Percentiles rank a stretch among this genome's conserved stretches.
These are phyloP conservation scores for Coccomyxa sp. DNA, from an alignment of 139 green algal genomes.

Conservation along the genomic window DNA sequence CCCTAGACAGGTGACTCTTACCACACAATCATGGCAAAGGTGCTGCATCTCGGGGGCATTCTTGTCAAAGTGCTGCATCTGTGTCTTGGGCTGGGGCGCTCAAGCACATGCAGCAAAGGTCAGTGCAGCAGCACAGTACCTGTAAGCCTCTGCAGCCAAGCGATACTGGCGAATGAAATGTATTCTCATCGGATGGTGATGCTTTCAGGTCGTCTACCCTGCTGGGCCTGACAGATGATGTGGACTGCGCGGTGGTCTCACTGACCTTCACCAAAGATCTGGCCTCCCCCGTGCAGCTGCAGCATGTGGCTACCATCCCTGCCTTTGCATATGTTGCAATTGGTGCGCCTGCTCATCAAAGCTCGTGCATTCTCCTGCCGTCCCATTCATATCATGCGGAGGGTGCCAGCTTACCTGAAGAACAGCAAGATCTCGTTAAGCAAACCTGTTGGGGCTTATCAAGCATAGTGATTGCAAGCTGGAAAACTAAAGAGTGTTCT, in stretches of 20 bases:
- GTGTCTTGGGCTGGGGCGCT: background rate
- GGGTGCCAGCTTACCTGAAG: no score
- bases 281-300: background rate
- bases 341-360: constrained; percentile 11
- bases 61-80: no score
- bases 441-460: no score
- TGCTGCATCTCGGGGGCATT: no score
- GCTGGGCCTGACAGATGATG: constrained; percentile 55
- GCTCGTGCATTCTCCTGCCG: no score
- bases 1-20: background rate
- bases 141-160: no score
- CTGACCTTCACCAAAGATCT: constrained; percentile 8
- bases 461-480: no score
- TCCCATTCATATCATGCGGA: no score
- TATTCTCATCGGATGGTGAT: constrained; percentile 4
- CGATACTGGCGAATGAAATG: no score
- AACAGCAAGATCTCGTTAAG: no score
- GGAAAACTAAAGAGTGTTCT: background rate
- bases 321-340: constrained; percentile 63
- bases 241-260: constrained; percentile 55
- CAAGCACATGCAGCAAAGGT: background rate
- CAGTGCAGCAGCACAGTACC: no score
- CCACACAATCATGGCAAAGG: background rate
- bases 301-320: constrained; percentile 44
- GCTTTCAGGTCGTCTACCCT: constrained; percentile 11